Base-by-base conservation (phyloP, 2,329 filamentous ascomycete genomes). In the Atkinsonella hypoxylon region DNA sequence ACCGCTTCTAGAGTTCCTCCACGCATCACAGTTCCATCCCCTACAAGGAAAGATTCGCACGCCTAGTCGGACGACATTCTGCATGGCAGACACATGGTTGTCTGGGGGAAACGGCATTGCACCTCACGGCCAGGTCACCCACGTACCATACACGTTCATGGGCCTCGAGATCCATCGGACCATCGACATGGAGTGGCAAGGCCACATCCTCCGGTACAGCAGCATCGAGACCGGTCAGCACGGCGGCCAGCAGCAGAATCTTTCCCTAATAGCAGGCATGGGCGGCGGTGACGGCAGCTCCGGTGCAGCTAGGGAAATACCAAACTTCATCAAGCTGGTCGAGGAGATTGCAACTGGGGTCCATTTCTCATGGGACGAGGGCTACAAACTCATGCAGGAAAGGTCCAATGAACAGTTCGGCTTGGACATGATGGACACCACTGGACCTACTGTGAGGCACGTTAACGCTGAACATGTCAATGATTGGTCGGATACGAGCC, bases 101-200 rank as follows among this genome's bases (percentile, higher is more conserved):
- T 51, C 34, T 20, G n/a, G 20, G 30, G 48, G 17, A 32, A 34
- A 7, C 38, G 46, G 10, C 38, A 32, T 4, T n/a, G 34, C 18
- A 36, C 44, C 43, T 1, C 18, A n/a, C n/a, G 34, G 36, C 8
- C 30, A 43, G 2, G 20, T 49, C 47, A 48, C 22, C 44, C 52
- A 63, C 40, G 44, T 68, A 3, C 53, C 57, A 12, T 70, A 69
- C 57, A 50, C 68, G 15, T 78, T 79, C 59, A 66, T 68, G 45
- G 75, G 76, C 8, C 65, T 78, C 1, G 76, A 81, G 57, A 65
- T 80, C 39, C 75, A 72, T 44, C 73, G 74, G 51, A 62, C 66
- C 22, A 62, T 73, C 45, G 64, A 71, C 10, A 62, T 70, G 39
- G 59, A 67, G 2, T 74, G 71, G 60, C 54, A 64, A 7, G 69